Base-by-base conservation (phyloP, 2,329 filamentous ascomycete species). In the Fusarium brachygibbosum region DNA sequence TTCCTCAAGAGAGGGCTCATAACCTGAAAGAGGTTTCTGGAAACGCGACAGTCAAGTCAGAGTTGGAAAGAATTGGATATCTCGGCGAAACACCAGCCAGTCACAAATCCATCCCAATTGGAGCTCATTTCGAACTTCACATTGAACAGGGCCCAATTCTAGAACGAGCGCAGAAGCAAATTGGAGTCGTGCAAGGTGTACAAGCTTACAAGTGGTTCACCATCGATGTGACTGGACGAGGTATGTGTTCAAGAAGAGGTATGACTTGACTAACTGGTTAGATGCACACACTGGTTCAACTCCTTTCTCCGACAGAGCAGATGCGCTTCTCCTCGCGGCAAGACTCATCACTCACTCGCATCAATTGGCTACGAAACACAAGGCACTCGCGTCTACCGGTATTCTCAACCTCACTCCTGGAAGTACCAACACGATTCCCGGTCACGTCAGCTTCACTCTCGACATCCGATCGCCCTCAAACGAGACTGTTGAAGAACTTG, bases 121-220 rank as follows among this genome's bases (percentile, higher is more conserved):
- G 87, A 1, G 92, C 91, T 1, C 91, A 94, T 77, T 94, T 95
- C 74, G 91, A 94, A 77, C 84, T 96, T 12, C 93, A 96, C 75
- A 95, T 95, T 54, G 93, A 97, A 76, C 93, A 97, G 76, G 76
- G 76, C 0, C 76, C 76, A 1, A 73, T 73, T 5, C 63, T 73
- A 0, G 73, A 74, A 46, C 46, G 65, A 2, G 55, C 57, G 0
- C 37, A 42, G 2, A 65, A 66, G 38, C 72, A 70, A 1, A 71
- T 73, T 6, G 70, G 70, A 0, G 62, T 73, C 0, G 70, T 73
- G 0, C 62, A 71, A 38, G 69, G 75, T 0, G 75, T 71, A 0
- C 75, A 77, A 16, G 75, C 75, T 0, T 76, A 71, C 40, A 68
- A 67, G 0, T 77, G 75, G 75, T 76, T 72, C 50, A 64, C 69